Percentiles rank a stretch among this genome's conserved stretches.
phyloP scores from a whole-genome alignment of 345 rosid genomes.

The Arabidopsis arenosa region DNA sequence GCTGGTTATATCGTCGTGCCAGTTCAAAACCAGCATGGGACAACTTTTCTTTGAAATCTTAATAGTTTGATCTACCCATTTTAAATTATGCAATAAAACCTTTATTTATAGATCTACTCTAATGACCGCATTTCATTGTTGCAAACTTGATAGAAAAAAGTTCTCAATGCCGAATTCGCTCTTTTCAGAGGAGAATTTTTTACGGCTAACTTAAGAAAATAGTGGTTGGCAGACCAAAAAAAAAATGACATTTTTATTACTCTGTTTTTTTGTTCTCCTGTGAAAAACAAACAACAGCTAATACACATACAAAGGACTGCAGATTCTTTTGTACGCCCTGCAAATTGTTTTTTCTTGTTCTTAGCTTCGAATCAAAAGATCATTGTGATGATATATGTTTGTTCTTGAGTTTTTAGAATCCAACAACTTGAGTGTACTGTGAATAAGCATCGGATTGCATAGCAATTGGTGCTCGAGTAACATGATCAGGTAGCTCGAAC shows the following conservation, averaged over 20 bases:
- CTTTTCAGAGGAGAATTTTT: no score
- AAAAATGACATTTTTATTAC: background rate
- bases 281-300: slow-evolving; percentile 19
- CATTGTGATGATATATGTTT: background rate
- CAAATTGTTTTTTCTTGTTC: background rate
- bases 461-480: slow-evolving; percentile 94
- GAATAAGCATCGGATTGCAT: slow-evolving; percentile 92
- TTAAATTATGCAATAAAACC: no score
- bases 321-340: background rate
- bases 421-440: slow-evolving; percentile 83
- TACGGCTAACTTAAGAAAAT: no score
- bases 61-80: no score
- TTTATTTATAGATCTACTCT: no score
- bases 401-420: slow-evolving; percentile 51
- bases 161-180: no score
- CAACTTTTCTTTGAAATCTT: no score
- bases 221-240: no score
- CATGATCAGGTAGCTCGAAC: slow-evolving; percentile 77
- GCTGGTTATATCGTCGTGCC: no score
- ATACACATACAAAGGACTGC: background rate
- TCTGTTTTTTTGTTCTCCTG: background rate
- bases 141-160: background rate
- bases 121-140: no score
- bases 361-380: slow-evolving; percentile 20
- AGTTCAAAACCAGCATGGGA: no score